Base-by-base conservation (phyloP, 2,329 filamentous ascomycete genomes). In the Apiospora pterosperma region DNA sequence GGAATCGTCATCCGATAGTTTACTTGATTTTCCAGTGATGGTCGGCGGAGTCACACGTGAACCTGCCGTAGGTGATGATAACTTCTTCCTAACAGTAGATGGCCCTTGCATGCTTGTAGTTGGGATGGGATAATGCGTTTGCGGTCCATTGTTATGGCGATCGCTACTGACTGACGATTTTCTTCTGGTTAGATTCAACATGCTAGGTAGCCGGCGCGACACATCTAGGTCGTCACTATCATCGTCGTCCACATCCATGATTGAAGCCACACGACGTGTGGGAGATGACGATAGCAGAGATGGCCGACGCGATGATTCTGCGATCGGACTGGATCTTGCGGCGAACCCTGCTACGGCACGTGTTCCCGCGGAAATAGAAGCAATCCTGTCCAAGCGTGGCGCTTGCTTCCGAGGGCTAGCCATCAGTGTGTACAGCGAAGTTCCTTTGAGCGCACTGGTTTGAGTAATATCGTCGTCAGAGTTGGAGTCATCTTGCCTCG, bases 391-490 rank as follows among this genome's bases (percentile, higher is more conserved):
- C 16, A 73, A 42, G 1, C 66, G 67, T 5, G 63, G 62, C 0
- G 63, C 66, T 25, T 76, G 71, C 66, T 75, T 76, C 61, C 73
- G 72, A 28, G 77, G 79, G 16, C 75, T 79, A 62, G 82, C 77
- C 76, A 84, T 79, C 48, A 84, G 71, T 2, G 80, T 79, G 63
- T 76, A 71, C 34, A 84, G 68, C 5, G 77, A 76, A 1, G 75
- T 75, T 0, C 75, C 75, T 23, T 70, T 23, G 28, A 31, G 69
- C 16, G 48, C 48, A 21, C 28, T 55, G 16, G 31, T 16, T 10
- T 16, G 48, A 21, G 7, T 28, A 69, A 71, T 76, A 0, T 73
- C 59, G 52, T 73, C 70, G 12, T 69, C 67, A 23, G 65, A 66
- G 42, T 69, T 67, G 7, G 63, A 66, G 12, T 75, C 71, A 36